Evolutionary conservation across 176 grass and related monocot species (phyloP).

Genomic region (Elaeis guineensis): DNA sequence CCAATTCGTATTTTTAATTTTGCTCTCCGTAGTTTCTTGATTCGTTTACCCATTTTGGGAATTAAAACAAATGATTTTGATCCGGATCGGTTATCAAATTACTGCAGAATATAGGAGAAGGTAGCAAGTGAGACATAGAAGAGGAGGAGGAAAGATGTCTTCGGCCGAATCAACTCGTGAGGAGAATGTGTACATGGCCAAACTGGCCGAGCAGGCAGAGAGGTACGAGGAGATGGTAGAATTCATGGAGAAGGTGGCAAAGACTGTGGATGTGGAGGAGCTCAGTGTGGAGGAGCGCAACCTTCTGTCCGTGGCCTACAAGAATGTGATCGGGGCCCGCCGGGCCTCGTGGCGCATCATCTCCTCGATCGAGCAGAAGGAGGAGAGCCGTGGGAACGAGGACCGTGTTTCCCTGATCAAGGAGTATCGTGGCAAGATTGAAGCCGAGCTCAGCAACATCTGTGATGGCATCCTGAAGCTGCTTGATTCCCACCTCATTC

Average conservation of each 20-base stretch:
- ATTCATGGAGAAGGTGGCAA: conserved; percentile 19
- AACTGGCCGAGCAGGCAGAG: conserved; percentile 17
- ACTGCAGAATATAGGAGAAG: neutral
- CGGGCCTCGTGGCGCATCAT: conserved; percentile 18
- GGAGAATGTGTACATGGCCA: conserved; percentile 17
- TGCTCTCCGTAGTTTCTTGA: too few relatives aligned
- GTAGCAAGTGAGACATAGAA: neutral
- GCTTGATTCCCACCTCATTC: conserved; percentile 13
- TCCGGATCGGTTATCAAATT: neutral
- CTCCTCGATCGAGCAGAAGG: conserved; percentile 19
- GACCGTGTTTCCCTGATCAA: conserved; percentile 10
- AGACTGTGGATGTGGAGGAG: conserved; percentile 1
- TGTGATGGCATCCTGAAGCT: conserved; percentile 18
- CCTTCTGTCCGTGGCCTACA: conserved; percentile 20
- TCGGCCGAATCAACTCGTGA: conserved; percentile 1
- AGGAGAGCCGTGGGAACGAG: conserved; percentile 14
- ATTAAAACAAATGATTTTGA: too few relatives aligned
- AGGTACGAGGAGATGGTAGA: conserved; percentile 18
- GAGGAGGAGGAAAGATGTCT: neutral
- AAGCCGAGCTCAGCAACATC: conserved; percentile 12
- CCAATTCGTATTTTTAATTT: too few relatives aligned
- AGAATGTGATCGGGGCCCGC: conserved; percentile 15
- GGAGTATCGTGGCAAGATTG: conserved; percentile 12
- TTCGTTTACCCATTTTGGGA: too few relatives aligned
- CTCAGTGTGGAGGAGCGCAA: conserved; percentile 17